Percentiles rank a stretch among this genome's conserved stretches.
These are phyloP conservation scores for Verticillium nubilum DNA, from an alignment of 2,329 filamentous ascomycete species.

Conservation along the genomic window DNA sequence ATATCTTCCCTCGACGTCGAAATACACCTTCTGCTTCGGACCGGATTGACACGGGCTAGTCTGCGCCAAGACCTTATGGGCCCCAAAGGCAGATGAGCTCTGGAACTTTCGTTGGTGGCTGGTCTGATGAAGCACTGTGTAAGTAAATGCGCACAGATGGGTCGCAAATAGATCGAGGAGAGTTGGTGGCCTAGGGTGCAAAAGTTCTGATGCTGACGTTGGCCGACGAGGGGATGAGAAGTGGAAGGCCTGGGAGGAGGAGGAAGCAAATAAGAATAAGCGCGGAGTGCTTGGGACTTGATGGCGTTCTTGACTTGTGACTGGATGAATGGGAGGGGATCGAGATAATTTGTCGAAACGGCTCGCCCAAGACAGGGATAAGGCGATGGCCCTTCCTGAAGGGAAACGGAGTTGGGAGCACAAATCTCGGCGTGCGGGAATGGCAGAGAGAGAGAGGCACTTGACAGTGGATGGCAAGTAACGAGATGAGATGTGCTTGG, in stretches of 20 bases:
- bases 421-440: background rate
- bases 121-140: background rate
- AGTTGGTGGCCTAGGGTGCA: background rate
- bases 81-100: background rate
- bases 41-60: background rate
- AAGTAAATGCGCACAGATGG: background rate
- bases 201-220: background rate
- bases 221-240: background rate
- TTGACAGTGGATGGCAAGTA: background rate
- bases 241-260: background rate
- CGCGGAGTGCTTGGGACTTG: background rate
- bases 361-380: background rate
- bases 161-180: background rate
- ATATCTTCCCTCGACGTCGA: background rate
- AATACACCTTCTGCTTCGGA: background rate
- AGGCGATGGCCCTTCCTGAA: background rate
- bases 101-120: background rate
- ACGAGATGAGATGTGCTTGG: background rate
- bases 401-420: background rate
- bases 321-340: background rate
- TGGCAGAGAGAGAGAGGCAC: background rate
- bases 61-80: background rate
- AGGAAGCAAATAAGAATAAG: background rate
- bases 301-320: background rate
- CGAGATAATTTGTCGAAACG: background rate